A percentile compares a stretch with the other conserved stretches of the same genome.
These are phyloP conservation scores for Colletotrichum sp. DNA, from an alignment of 2,329 filamentous ascomycete genomes.

Conservation along the genomic window DNA sequence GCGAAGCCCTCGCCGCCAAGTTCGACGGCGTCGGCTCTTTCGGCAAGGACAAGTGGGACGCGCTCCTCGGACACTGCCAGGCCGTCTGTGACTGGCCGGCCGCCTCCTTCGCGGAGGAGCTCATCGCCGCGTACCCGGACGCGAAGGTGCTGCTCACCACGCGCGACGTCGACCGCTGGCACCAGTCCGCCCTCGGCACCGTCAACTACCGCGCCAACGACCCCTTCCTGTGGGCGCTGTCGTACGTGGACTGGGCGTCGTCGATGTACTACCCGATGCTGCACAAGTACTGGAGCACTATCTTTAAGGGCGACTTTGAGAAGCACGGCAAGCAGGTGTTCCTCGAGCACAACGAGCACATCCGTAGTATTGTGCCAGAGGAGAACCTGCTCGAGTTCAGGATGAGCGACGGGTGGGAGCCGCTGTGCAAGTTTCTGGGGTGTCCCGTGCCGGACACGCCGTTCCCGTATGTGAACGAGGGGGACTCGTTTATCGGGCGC, in stretches of 20 bases:
- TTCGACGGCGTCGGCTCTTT: constrained; percentile 33
- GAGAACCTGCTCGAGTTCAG: constrained; percentile 13
- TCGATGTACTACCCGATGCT: constrained; percentile 75
- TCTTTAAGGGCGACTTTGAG: constrained; percentile 69
- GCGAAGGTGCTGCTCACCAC: constrained; percentile 37
- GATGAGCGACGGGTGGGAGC: constrained; percentile 44
- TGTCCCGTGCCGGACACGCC: constrained; percentile 35
- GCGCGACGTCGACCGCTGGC: constrained; percentile 36
- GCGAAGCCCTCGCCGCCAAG: constrained; percentile 67
- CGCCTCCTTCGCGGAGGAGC: constrained; percentile 22
- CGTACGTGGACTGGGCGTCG: constrained; percentile 63
- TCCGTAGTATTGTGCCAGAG: neutral
- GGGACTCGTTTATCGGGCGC: neutral
- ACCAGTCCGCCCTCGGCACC: constrained; percentile 23
- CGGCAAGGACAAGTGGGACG: constrained; percentile 33
- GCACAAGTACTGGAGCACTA: constrained; percentile 70
- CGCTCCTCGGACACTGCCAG: constrained; percentile 33
- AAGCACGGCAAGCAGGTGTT: constrained; percentile 33
- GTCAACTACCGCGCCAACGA: constrained; percentile 31
- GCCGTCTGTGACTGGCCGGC: constrained; percentile 26
- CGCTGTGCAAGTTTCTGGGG: constrained; percentile 45
- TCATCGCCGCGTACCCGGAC: constrained; percentile 35
- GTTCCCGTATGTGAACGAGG: constrained; percentile 39
- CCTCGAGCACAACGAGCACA: constrained; percentile 1
- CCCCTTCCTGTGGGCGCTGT: constrained; percentile 23